These are phyloP conservation scores for Thymus quinquecostatus DNA, from an alignment of 257 asterid genomes.

Conservation along the genomic window DNA sequence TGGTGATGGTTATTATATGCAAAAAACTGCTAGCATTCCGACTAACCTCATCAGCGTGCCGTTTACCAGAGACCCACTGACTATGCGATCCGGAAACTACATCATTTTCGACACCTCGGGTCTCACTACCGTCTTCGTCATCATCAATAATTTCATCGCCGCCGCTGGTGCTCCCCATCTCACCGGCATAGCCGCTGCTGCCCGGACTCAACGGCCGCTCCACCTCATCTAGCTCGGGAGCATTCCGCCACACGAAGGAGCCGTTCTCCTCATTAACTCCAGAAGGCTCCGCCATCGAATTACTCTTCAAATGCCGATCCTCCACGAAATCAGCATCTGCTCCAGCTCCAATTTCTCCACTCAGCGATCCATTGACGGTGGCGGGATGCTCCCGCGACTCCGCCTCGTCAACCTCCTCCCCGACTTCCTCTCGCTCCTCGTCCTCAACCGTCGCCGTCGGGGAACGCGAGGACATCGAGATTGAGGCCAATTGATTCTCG, in stretches of 20 bases:
- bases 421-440: slow-evolving; percentile 37
- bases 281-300: slow-evolving; percentile 44
- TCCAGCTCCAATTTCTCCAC: slow-evolving; percentile 37
- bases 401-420: slow-evolving; percentile 33
- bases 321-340: slow-evolving; percentile 30
- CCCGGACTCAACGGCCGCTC: slow-evolving; percentile 77
- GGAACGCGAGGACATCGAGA: slow-evolving; percentile 64
- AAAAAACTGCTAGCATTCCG: neutral
- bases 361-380: slow-evolving; percentile 41
- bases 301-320: slow-evolving; percentile 35
- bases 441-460: slow-evolving; percentile 41
- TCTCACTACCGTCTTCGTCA: slow-evolving; percentile 47
- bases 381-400: slow-evolving; percentile 34
- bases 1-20: neutral
- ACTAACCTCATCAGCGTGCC: slow-evolving; percentile 81
- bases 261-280: slow-evolving; percentile 39
- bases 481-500: slow-evolving; percentile 86
- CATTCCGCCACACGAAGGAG: slow-evolving; percentile 45
- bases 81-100: slow-evolving; percentile 45
- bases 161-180: slow-evolving; percentile 88
- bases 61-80: slow-evolving; percentile 78
- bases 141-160: slow-evolving; percentile 62
- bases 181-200: slow-evolving; percentile 97
- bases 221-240: slow-evolving; percentile 45
- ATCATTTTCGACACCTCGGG: slow-evolving; percentile 49